Base-by-base conservation (phyloP, 345 rosid species). In the Pugionium cornutum region DNA sequence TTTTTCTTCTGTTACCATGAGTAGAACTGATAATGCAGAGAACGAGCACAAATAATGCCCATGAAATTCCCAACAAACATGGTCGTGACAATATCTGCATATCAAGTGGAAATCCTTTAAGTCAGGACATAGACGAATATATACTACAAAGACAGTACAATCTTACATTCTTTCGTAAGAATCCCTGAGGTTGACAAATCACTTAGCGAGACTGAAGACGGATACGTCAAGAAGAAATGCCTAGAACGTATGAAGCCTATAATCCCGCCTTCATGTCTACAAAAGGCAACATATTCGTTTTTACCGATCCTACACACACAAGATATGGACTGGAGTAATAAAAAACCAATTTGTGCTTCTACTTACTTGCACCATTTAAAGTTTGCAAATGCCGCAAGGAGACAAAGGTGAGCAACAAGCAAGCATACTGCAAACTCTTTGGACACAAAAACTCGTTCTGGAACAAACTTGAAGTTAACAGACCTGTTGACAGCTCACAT, bases 311-410 rank as follows among this genome's bases (percentile, higher is more conserved):
- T 31, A 43, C 47, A 64, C 26, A 33, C 39, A 64, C 11, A 18
- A 3, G 7, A 18, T 28, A 54, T 55, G 27, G 39, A 67, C 55
- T 43, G 18, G 5, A 29, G 34, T 25, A 67, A 39, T 5, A 37
- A 7, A 44, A 39, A 11, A 48, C 4, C 47, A 4, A 7, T 18
- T 34, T 1, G 57, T 43, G 43, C 8, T 49, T 65, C 62, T 25
- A 86, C 96, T 82, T 82, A 90, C 99, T 83, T 90, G 99, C 95
- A 94, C 99, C 99, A 90, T 76, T 81, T 86, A 65, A 75, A 84
- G 63, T 90, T 87, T 61, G 96, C 90, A 67, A 94, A 94, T 18
- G 53, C 67, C 27, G 68, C 27, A 46, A 90, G 95, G 53, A 88
- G 67, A 56, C 55, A 77, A 57, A 94, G 90, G 80, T 94, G 96